A percentile compares a stretch with the other conserved stretches of the same genome.
Conservation (phyloP, 345 rosid species). For the Cardamine resedifolia region DNA sequence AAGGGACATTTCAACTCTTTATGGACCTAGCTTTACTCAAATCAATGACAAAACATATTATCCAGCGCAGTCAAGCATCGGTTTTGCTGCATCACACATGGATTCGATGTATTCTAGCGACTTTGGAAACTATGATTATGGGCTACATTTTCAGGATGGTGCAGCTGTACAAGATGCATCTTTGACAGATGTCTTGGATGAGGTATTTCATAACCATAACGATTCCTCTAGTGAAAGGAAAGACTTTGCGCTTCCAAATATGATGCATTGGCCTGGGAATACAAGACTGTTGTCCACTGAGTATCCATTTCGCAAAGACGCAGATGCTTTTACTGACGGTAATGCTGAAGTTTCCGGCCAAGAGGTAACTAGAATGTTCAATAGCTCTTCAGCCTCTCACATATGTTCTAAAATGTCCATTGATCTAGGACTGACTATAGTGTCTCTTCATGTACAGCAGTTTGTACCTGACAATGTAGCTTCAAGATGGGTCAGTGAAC, state of each 20-base stretch:
- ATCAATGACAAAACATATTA: slow-evolving; percentile 48
- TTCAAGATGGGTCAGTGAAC: slow-evolving; percentile 32
- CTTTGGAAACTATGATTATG: slow-evolving; percentile 60
- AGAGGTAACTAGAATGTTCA: slow-evolving; percentile 42
- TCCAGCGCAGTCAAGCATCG: slow-evolving; percentile 43
- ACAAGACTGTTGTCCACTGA: slow-evolving; percentile 12
- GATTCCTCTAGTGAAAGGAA: slow-evolving; percentile 45
- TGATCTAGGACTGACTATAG: slow-evolving; percentile 15
- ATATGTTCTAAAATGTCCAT: background rate
- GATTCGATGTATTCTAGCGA: slow-evolving; percentile 66
- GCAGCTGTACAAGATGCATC: slow-evolving; percentile 55
- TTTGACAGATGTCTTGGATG: slow-evolving; percentile 53
- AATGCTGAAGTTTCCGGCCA: slow-evolving; percentile 37
- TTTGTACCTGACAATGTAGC: slow-evolving; percentile 30
- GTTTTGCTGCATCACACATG: slow-evolving; percentile 40
- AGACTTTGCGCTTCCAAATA: slow-evolving; percentile 34
- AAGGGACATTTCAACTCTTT: slow-evolving; percentile 30
- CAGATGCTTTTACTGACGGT: slow-evolving; percentile 11
- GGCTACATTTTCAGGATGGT: slow-evolving; percentile 55
- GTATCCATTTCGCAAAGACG: slow-evolving; percentile 34
- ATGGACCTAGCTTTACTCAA: slow-evolving; percentile 38
- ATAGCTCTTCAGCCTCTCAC: slow-evolving; percentile 10
- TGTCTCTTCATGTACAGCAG: slow-evolving; percentile 28
- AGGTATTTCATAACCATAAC: slow-evolving; percentile 46
- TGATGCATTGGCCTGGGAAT: slow-evolving; percentile 34